phyloP scores from a whole-genome alignment of 2,329 filamentous ascomycete species.

The Xylariaceae sp. region DNA sequence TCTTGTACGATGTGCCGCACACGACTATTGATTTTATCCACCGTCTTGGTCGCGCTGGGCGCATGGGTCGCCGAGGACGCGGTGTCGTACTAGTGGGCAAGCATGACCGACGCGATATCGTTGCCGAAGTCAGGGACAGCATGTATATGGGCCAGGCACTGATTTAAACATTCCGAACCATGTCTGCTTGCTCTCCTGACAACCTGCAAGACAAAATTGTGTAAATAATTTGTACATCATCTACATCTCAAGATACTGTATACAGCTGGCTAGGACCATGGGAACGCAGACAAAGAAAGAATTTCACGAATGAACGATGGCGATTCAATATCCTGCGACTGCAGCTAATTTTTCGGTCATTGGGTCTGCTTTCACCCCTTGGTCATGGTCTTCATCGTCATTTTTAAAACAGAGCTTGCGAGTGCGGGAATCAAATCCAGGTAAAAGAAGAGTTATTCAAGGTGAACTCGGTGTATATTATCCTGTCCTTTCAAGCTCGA shows the following conservation, averaged over 20 bases:
- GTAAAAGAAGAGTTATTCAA: too few relatives aligned
- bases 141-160: constrained; percentile 78
- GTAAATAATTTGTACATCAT: background rate
- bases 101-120: constrained; percentile 82
- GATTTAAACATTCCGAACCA: constrained; percentile 44
- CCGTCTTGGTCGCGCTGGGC: constrained; percentile 80
- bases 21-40: constrained; percentile 98
- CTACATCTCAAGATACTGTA: background rate
- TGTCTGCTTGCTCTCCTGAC: background rate
- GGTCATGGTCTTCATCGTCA: too few relatives aligned
- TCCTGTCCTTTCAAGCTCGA: too few relatives aligned
- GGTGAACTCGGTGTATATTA: too few relatives aligned
- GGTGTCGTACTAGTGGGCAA: constrained; percentile 88
- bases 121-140: constrained; percentile 83
- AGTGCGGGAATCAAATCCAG: too few relatives aligned
- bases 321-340: background rate
- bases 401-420: too few relatives aligned
- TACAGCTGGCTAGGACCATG: background rate
- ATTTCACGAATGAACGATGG: background rate
- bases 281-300: background rate
- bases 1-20: constrained; percentile 96
- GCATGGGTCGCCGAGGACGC: constrained; percentile 85
- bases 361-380: too few relatives aligned
- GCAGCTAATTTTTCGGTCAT: too few relatives aligned
- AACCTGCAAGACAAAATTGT: background rate